phyloP scores from a whole-genome alignment of 2,329 filamentous ascomycete genomes.

The Penicillium oxalicum region DNA sequence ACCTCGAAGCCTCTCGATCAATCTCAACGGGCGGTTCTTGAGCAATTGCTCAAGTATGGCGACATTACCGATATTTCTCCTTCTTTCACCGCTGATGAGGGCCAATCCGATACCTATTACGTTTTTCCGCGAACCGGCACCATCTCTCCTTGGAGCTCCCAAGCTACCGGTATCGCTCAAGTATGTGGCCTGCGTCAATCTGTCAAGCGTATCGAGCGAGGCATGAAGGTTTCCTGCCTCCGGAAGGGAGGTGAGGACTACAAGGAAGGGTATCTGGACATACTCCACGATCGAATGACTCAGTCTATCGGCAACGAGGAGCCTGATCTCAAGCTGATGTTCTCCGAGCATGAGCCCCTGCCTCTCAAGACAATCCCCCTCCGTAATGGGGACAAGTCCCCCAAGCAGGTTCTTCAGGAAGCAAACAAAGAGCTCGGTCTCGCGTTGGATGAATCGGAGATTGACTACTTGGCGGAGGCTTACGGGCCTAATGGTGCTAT shows the following conservation, averaged over 20 bases:
- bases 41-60: constrained; percentile 58
- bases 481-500: constrained; percentile 60
- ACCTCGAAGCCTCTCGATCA: constrained; percentile 46
- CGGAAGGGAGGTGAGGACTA: constrained; percentile 52
- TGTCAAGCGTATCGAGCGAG: constrained; percentile 76
- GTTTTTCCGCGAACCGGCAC: constrained; percentile 73
- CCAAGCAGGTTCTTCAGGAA: constrained; percentile 66
- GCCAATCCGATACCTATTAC: constrained; percentile 57
- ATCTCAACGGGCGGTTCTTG: constrained; percentile 47
- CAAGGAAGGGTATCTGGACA: constrained; percentile 55
- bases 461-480: constrained; percentile 86
- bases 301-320: constrained; percentile 64
- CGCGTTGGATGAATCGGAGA: constrained; percentile 80
- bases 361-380: constrained; percentile 72
- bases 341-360: constrained; percentile 60
- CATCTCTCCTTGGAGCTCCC: constrained; percentile 94
- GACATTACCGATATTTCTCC: constrained; percentile 46
- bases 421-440: constrained; percentile 82
- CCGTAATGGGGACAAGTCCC: constrained; percentile 57
- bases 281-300: constrained; percentile 92
- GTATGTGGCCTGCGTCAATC: constrained; percentile 75
- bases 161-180: constrained; percentile 87
- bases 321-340: constrained; percentile 70
- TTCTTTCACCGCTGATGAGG: constrained; percentile 43
- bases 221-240: constrained; percentile 65